phyloP scores from a whole-genome alignment of 2,329 filamentous ascomycete species.

The Hymenoscyphus scutula region DNA sequence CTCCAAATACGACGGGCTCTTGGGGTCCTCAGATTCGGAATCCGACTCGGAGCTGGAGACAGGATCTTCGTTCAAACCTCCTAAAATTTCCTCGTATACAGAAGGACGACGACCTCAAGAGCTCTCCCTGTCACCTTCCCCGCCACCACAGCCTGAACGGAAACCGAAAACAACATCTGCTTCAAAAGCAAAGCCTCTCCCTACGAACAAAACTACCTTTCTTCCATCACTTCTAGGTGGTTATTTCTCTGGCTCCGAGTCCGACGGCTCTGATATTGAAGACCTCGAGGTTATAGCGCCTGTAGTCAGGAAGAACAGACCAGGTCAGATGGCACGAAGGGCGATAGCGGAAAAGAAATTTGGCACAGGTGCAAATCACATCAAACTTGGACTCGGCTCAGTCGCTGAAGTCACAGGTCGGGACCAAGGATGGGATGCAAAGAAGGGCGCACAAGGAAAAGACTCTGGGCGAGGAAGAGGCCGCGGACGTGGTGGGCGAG shows the following conservation, averaged over 20 bases:
- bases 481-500: slow-evolving; percentile 14
- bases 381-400: slow-evolving; percentile 28
- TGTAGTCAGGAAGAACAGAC: slow-evolving; percentile 65
- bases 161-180: slow-evolving; percentile 16
- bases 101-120: slow-evolving; percentile 5
- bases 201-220: slow-evolving; percentile 54
- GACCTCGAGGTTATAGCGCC: slow-evolving; percentile 47
- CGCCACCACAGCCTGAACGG: slow-evolving; percentile 18
- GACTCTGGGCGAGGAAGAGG: slow-evolving; percentile 15
- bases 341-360: slow-evolving; percentile 80
- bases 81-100: slow-evolving; percentile 8
- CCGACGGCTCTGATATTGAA: slow-evolving; percentile 63
- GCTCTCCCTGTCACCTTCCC: slow-evolving; percentile 27
- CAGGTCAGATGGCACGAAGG: slow-evolving; percentile 74
- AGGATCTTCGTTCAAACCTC: slow-evolving; percentile 18
- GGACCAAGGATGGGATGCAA: slow-evolving; percentile 57
- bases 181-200: slow-evolving; percentile 14
- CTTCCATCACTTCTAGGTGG: slow-evolving; percentile 75
- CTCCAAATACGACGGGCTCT: slow-evolving; percentile 31
- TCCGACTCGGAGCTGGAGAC: slow-evolving; percentile 28
- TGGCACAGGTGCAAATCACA: slow-evolving; percentile 57
- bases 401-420: slow-evolving; percentile 19
- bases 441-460: slow-evolving; percentile 48
- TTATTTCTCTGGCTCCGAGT: slow-evolving; percentile 75
- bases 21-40: slow-evolving; percentile 36